Percentiles rank a stretch among this genome's conserved stretches.
phyloP scores from a whole-genome alignment of 331 rosid genomes.

The Cydonia oblonga region DNA sequence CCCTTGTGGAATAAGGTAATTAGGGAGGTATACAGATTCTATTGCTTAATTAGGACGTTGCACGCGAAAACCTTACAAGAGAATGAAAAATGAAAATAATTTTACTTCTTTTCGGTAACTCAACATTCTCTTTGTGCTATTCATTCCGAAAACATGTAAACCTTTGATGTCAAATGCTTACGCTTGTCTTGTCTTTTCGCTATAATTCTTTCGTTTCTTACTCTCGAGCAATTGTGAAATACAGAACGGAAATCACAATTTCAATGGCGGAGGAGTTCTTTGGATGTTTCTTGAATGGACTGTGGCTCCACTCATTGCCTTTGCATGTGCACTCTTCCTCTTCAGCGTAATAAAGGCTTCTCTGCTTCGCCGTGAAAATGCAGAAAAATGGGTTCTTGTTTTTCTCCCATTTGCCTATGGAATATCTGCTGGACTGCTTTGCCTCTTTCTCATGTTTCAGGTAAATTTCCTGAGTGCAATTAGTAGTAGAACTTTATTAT shows the following conservation, averaged over 20 bases:
- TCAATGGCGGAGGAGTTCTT: constrained; percentile 17
- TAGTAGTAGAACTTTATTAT: background rate
- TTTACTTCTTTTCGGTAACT: background rate
- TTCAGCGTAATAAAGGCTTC: constrained; percentile 6
- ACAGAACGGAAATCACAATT: constrained; percentile 18
- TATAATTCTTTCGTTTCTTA: background rate
- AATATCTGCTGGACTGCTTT: constrained; percentile 17
- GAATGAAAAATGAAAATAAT: background rate
- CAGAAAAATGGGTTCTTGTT: constrained; percentile 4
- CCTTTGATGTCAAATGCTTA: background rate
- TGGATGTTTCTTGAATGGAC: constrained; percentile 21
- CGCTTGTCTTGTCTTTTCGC: background rate
- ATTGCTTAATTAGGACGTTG: background rate
- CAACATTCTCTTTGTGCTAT: background rate
- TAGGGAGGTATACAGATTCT: background rate
- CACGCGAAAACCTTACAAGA: background rate
- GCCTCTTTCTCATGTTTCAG: constrained; percentile 17
- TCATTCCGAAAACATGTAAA: background rate
- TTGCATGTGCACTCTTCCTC: constrained; percentile 1
- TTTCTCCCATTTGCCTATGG: constrained; percentile 13
- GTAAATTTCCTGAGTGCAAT: background rate
- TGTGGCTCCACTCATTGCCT: constrained; percentile 14
- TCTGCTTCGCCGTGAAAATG: constrained; percentile 10
- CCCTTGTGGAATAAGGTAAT: constrained; percentile 18
- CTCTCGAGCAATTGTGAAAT: background rate